Base-by-base conservation (phyloP, 805 yeast species). In the Kodamaea neixiangensis region DNA sequence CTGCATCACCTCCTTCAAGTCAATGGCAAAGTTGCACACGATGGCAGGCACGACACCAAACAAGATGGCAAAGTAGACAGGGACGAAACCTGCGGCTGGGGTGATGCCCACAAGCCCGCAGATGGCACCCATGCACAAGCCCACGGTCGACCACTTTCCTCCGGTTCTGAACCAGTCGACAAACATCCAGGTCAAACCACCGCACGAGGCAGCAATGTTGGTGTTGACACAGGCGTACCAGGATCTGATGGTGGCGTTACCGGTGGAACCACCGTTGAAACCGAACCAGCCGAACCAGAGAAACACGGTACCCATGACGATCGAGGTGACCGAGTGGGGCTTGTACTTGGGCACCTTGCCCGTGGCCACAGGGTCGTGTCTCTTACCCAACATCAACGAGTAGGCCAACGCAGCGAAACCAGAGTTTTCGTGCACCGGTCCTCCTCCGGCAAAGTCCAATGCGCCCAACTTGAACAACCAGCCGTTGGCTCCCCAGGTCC, bases 221-320 rank as follows among this genome's bases (percentile, higher is more conserved):
- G 98, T 93, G 80, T 89, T 91, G 64, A 87, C 86, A 67, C 87
- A 81, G 35, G 97, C 97, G 77, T 91, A 91, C 87, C 90, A 89
- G 51, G 97, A 92, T 74, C 97, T 86, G 67, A 94, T 84, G 55
- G 93, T 73, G 34, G 97, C 89, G 66, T 90, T 87, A 70, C 97
- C 97, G 46, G 97, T 88, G 44, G 97, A 90, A 62, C 98, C 98
- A 71, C 97, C 97, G 80, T 94, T 94, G 83, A 94, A 94, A 38
- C 97, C 97, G 64, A 91, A 91, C 99, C 99, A 94, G 34, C 98
- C 99, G 63, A 94, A 91, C 97, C 97, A 93, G 60, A 94, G 80
- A 76, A 94, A 88, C 10, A 89, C 86, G 17, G 97, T 91, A 49
- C 99, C 99, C 52, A 94, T 73, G 14, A 92, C 97, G 52, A 91